Conservation (phyloP, 2,329 filamentous ascomycete species). For the Magnaporthiopsis poae region DNA sequence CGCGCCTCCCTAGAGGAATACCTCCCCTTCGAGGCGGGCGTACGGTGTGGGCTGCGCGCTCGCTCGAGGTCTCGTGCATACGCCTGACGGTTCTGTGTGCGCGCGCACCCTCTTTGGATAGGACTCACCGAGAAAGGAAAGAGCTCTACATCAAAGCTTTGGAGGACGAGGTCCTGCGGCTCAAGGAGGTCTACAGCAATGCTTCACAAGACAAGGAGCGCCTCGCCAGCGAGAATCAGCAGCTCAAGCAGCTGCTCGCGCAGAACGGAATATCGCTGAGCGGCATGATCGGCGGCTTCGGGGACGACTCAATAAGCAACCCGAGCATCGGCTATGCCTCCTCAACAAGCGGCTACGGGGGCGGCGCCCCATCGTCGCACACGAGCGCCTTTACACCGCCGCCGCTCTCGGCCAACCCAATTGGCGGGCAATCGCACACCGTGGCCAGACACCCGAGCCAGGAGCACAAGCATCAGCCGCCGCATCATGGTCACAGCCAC, state of each 20-base stretch:
- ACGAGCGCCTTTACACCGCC: slow-evolving; percentile 39
- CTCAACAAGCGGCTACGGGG: slow-evolving; percentile 47
- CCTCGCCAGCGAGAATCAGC: slow-evolving; percentile 67
- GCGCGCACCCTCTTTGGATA: slow-evolving; percentile 28
- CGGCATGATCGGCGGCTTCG: slow-evolving; percentile 16
- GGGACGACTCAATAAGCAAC: slow-evolving; percentile 26
- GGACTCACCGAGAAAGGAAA: slow-evolving; percentile 92
- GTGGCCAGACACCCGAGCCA: neutral
- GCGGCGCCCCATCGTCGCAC: slow-evolving; percentile 29
- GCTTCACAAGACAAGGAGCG: slow-evolving; percentile 66
- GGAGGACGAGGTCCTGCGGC: slow-evolving; percentile 78
- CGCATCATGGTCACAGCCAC: slow-evolving; percentile 17
- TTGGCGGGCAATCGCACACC: slow-evolving; percentile 9
- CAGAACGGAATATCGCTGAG: slow-evolving; percentile 39
- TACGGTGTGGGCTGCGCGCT: neutral
- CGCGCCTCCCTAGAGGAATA: neutral
- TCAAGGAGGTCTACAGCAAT: slow-evolving; percentile 75
- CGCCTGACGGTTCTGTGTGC: slow-evolving; percentile 1
- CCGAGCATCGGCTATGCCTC: slow-evolving; percentile 39
- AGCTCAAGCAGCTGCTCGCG: slow-evolving; percentile 50
- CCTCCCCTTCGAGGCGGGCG: neutral
- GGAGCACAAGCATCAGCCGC: slow-evolving; percentile 13
- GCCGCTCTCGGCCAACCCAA: slow-evolving; percentile 17
- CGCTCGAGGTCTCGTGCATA: neutral
- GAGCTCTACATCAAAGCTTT: slow-evolving; percentile 91